phyloP scores from a whole-genome alignment of 2,329 filamentous ascomycete species.

The Aspergillus ochraceoroseus region DNA sequence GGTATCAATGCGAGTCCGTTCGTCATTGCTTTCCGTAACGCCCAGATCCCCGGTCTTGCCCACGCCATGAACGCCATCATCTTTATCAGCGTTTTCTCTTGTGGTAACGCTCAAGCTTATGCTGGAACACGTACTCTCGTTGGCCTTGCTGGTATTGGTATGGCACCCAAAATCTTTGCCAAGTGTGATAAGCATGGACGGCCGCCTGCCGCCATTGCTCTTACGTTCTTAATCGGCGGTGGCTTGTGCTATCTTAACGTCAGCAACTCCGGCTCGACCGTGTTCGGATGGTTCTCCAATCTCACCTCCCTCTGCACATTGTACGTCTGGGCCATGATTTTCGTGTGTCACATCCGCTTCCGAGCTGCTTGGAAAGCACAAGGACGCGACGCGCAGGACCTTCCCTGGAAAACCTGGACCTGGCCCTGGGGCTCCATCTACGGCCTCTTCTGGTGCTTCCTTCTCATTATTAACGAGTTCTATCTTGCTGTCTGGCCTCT shows the following conservation, averaged over 20 bases:
- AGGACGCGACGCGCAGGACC: constrained; percentile 34
- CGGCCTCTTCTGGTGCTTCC: constrained; percentile 43
- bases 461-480: constrained; percentile 47
- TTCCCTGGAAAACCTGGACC: constrained; percentile 45
- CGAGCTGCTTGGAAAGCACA: constrained; percentile 42
- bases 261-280: constrained; percentile 38
- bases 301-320: constrained; percentile 46
- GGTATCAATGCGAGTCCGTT: constrained; percentile 47
- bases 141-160: constrained; percentile 42
- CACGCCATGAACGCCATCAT: constrained; percentile 50
- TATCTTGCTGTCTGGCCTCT: constrained; percentile 48
- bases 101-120: constrained; percentile 44
- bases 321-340: constrained; percentile 46
- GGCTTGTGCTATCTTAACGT: constrained; percentile 46
- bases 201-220: constrained; percentile 51
- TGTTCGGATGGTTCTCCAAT: constrained; percentile 49
- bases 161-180: constrained; percentile 39
- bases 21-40: constrained; percentile 41
- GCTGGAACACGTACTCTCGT: constrained; percentile 44
- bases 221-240: constrained; percentile 65
- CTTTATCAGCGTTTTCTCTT: constrained; percentile 46
- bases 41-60: constrained; percentile 39
- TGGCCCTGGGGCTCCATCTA: constrained; percentile 45
- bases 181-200: constrained; percentile 36
- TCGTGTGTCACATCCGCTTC: constrained; percentile 44